Base-by-base conservation (phyloP, 331 rosid genomes). In the Quercus lobata region DNA sequence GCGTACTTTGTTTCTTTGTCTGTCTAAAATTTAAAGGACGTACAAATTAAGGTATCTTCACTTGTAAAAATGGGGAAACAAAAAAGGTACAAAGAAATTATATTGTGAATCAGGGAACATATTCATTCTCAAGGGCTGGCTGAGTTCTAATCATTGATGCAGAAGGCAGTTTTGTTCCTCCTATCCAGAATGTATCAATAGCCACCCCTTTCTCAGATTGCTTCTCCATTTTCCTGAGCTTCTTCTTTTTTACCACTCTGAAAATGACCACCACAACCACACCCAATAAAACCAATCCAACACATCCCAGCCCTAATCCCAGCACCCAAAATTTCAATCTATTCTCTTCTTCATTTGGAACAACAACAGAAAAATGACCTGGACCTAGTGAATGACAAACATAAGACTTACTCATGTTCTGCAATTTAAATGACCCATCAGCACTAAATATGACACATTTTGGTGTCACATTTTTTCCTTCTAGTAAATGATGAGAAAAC, bases 71-170 rank as follows among this genome's bases (percentile, higher is more conserved):
- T 24, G 62, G 58, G 78, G 77, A 54, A 77, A 4, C 41, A 77
- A 3, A 8, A 76, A 53, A 58, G 56, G n/a, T 34, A 2, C 57
- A 65, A 7, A 10, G 12, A 57, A 56, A 27, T 14, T n/a, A 69
- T 60, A 32, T 65, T 29, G n/a, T 22, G 74, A 73, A 30, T 66
- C 81, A 76, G 76, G 71, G 84, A 77, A n/a, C 37, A 74, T 78
- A 52, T 32, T 74, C 88, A 52, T 88, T 70, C 78, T 91, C 99
- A 87, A 93, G 90, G 29, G 63, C 21, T 5, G 98, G 98, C 72
- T 84, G 93, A 3, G 99, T 95, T 90, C 99, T 91, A 73, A 87
- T 53, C 89, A 80, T 82, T 30, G 97, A 61, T 25, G 96, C 99
- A 21, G 81, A 80, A 72, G 99, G 99, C 89, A 95, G 84, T 88